Base-by-base conservation (phyloP, 2,329 filamentous ascomycete species). In the Lecanicillium sp. region DNA sequence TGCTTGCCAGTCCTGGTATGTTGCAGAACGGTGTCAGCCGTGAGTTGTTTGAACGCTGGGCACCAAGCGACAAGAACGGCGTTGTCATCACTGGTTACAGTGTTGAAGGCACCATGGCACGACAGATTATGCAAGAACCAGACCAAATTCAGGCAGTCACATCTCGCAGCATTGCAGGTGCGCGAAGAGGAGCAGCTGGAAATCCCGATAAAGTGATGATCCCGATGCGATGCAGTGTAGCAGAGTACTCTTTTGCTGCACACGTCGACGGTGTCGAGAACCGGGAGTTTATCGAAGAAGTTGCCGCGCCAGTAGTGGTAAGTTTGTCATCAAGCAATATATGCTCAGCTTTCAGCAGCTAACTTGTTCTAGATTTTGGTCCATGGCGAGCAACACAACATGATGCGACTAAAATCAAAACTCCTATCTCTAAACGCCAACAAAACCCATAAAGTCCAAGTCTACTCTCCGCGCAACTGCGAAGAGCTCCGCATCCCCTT, bases 51-150 rank as follows among this genome's bases (percentile, higher is more conserved):
- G 92, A 98, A 65, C 70, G 90, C 51, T 98, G 92, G 92, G 90
- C 90, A 2, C 92, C 92, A 1, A 94, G 86, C 61, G 84, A 92
- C 46, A 89, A 92, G 59, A 98, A 98, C 54, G 92, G 90, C n/a
- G 87, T 98, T 31, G 85, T 98, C 51, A 95, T 98, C 60, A 98
- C 92, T 0, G 92, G 92, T 56, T 98, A 98, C 65, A 95, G 88
- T 44, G 90, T 98, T 7, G 92, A 98, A 62, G 92, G 92, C 5
- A 98, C 92, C 1, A 96, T 98, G 90, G 92, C 88, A 4, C 90
- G 95, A 60, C 80, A 92, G 51, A 85, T 98, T 45, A 83, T 96
- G 64, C 86, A 90, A 48, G 92, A 96, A 56, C 92, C 92, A 0
- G 89, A 95, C 44, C 82, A 88, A 52, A 96, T 98, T 42, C 88